phyloP scores from a whole-genome alignment of 2,329 filamentous ascomycete genomes.

The Cladophialophora bantiana region DNA sequence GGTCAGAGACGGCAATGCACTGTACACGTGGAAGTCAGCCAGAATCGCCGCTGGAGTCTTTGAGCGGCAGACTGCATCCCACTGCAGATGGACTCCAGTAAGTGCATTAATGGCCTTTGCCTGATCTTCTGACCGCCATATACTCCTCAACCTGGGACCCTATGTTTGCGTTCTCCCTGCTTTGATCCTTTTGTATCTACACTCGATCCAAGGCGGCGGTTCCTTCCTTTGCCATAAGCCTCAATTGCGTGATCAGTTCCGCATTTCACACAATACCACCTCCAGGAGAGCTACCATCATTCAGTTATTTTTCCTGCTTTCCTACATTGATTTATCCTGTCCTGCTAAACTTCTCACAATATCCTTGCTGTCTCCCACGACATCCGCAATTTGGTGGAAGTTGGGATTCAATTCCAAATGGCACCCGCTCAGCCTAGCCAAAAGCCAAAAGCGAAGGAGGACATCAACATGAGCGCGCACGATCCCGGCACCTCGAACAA shows the following conservation, averaged over 20 bases:
- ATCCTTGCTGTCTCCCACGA: not conserved
- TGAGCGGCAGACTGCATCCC: constrained; percentile 3
- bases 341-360: not conserved
- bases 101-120: not conserved
- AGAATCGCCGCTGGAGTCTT: not conserved
- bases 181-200: constrained; percentile 7
- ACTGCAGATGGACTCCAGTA: constrained; percentile 4
- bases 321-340: not conserved
- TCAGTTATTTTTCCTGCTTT: not conserved
- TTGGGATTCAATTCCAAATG: constrained; percentile 11
- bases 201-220: constrained; percentile 14
- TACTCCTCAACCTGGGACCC: not conserved
- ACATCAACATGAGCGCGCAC: not conserved
- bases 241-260: constrained; percentile 33
- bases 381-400: not conserved
- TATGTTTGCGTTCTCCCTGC: not conserved
- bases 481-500: constrained; percentile 5
- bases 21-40: constrained; percentile 6
- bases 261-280: constrained; percentile 30
- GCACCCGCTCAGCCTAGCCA: not conserved
- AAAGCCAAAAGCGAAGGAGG: not conserved
- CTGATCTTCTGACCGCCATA: constrained; percentile 13
- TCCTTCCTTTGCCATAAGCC: constrained; percentile 25
- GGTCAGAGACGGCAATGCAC: not conserved
- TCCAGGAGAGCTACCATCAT: not conserved